phyloP scores from a whole-genome alignment of 768 basidiomycete genomes.

The Royoungia palumana region DNA sequence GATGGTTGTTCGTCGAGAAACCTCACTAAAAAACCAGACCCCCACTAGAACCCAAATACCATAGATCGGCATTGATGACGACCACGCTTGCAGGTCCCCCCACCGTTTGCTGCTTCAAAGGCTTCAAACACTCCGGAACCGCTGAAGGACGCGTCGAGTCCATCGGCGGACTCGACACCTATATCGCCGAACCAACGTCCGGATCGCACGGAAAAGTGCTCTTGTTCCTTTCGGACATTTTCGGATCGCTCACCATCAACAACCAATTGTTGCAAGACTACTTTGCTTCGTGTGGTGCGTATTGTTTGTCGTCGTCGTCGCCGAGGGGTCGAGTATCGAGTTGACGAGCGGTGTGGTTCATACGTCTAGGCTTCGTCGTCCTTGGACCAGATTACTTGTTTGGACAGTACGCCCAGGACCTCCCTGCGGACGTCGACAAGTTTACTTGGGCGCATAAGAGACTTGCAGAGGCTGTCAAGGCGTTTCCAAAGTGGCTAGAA shows the following conservation, averaged over 20 bases:
- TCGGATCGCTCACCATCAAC: slow-evolving; percentile 51
- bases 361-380: slow-evolving; percentile 49
- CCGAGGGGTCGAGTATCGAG: too few relatives aligned
- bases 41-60: too few relatives aligned
- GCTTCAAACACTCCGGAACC: slow-evolving; percentile 48
- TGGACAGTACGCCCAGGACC: slow-evolving; percentile 40
- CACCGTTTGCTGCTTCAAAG: slow-evolving; percentile 47
- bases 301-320: background rate
- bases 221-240: slow-evolving; percentile 55
- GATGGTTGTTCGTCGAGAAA: too few relatives aligned
- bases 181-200: slow-evolving; percentile 46
- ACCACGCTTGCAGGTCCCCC: slow-evolving; percentile 40
- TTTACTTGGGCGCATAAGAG: slow-evolving; percentile 37
- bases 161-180: slow-evolving; percentile 50
- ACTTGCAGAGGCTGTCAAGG: slow-evolving; percentile 33
- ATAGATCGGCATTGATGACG: slow-evolving; percentile 14
- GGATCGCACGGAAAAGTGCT: slow-evolving; percentile 42
- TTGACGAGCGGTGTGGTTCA: background rate
- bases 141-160: slow-evolving; percentile 40
- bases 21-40: too few relatives aligned
- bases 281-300: slow-evolving; percentile 54
- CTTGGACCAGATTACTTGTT: slow-evolving; percentile 61
- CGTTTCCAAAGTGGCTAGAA: slow-evolving; percentile 48
- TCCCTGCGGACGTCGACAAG: slow-evolving; percentile 32
- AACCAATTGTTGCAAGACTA: slow-evolving; percentile 48